Conservation (phyloP, 352 stramenopile genomes). For the Pythium coloratum region DNA sequence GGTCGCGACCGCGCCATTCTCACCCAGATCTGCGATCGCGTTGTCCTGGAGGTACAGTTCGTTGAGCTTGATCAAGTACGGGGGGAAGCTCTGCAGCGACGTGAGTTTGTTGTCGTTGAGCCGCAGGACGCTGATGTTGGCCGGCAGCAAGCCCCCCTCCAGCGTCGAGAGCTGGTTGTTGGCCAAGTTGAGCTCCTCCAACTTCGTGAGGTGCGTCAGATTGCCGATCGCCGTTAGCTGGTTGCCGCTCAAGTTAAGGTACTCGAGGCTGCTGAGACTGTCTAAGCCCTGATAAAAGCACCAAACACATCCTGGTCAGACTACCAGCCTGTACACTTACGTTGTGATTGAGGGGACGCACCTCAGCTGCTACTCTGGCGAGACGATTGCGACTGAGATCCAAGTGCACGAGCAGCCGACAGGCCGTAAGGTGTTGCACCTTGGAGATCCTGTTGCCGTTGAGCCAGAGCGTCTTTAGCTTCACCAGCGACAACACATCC, state of each 20-base stretch:
- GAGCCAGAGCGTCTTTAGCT: slow-evolving; percentile 71
- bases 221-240: slow-evolving; percentile 53
- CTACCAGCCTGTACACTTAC: neutral
- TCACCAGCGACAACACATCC: slow-evolving; percentile 61
- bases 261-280: slow-evolving; percentile 50
- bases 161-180: slow-evolving; percentile 58
- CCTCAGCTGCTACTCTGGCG: slow-evolving; percentile 38
- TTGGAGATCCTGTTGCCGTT: slow-evolving; percentile 61
- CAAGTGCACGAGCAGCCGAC: slow-evolving; percentile 57
- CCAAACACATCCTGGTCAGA: neutral
- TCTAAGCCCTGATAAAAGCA: slow-evolving; percentile 37
- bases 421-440: slow-evolving; percentile 53
- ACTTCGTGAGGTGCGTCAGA: slow-evolving; percentile 60
- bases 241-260: slow-evolving; percentile 69
- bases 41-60: slow-evolving; percentile 76
- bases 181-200: slow-evolving; percentile 70
- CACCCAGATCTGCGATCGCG: slow-evolving; percentile 34
- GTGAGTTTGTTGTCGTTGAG: slow-evolving; percentile 41
- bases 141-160: slow-evolving; percentile 46
- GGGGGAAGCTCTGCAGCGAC: slow-evolving; percentile 39
- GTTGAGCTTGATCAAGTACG: slow-evolving; percentile 44
- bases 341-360: neutral
- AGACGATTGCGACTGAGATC: slow-evolving; percentile 71
- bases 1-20: slow-evolving; percentile 23
- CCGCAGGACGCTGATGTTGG: slow-evolving; percentile 44